Percentiles rank a stretch among this genome's conserved stretches.
Evolutionary conservation across 768 basidiomycete genomes (phyloP).

Genomic region (Phallus indusiatus): DNA sequence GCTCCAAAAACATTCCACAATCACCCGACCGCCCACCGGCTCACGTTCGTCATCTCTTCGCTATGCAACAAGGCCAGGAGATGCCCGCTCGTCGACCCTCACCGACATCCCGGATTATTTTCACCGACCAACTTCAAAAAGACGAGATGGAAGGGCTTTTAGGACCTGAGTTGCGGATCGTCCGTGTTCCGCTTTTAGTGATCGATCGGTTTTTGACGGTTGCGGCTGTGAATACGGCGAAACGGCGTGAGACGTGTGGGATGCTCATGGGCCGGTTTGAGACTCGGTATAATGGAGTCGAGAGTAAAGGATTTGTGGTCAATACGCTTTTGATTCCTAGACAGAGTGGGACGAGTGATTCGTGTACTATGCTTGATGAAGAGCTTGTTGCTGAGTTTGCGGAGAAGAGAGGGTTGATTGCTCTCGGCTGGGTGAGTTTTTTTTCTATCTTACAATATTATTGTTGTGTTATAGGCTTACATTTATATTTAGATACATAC

Average conservation of each 20-base stretch:
- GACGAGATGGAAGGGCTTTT: conserved; percentile 7
- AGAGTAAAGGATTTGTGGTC: conserved; percentile 56
- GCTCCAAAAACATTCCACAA: conserved; percentile 2
- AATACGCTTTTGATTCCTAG: conserved; percentile 80
- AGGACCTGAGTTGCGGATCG: conserved; percentile 43
- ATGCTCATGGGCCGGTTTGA: conserved; percentile 59
- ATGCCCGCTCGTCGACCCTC: conserved; percentile 13
- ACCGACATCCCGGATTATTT: conserved; percentile 9
- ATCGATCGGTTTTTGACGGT: conserved; percentile 70
- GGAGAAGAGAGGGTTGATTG: conserved; percentile 70
- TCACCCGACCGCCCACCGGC: conserved; percentile 6
- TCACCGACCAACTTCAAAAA: neutral
- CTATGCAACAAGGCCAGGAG: neutral
- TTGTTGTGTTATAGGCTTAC: neutral
- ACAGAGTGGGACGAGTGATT: conserved; percentile 81
- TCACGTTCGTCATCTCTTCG: neutral
- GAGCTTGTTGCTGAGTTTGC: conserved; percentile 81
- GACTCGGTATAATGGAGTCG: conserved; percentile 20
- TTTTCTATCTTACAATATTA: conserved; percentile 2
- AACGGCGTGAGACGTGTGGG: conserved; percentile 82
- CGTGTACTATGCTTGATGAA: conserved; percentile 89
- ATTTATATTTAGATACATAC: conserved; percentile 65
- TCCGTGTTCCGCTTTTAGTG: conserved; percentile 62
- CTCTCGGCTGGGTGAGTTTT: conserved; percentile 79
- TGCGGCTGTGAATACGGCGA: conserved; percentile 66